A percentile compares a stretch with the other conserved stretches of the same genome.
Evolutionary conservation across 78 protist genomes (phyloP).

Genomic region (Protostelium mycophagum): DNA sequence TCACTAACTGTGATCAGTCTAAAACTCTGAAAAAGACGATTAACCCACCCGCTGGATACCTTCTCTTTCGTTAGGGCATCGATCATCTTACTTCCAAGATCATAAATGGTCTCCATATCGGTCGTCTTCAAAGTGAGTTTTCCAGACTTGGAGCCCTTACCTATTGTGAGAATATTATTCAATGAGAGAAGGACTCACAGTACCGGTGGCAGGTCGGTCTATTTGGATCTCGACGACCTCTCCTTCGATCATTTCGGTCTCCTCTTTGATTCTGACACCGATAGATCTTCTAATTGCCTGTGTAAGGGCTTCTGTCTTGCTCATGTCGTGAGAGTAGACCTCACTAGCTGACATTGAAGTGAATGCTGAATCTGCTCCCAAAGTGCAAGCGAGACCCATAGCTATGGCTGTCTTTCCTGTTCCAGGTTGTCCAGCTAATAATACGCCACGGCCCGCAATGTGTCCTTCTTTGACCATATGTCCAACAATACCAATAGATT

Average conservation of each 20-base stretch:
- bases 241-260: constrained; percentile 98
- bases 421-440: constrained; percentile 97
- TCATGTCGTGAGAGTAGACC: constrained; percentile 97
- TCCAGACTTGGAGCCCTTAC: constrained; percentile 80
- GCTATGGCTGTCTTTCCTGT: constrained; percentile 99
- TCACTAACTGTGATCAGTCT: constrained; percentile 50
- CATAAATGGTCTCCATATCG: constrained; percentile 99
- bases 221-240: constrained; percentile 95
- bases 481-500: constrained; percentile 89
- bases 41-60: constrained; percentile 63
- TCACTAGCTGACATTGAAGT: constrained; percentile 94
- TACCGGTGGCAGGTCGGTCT: constrained; percentile 77
- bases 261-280: constrained; percentile 97
- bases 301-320: constrained; percentile 96
- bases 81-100: constrained; percentile 98
- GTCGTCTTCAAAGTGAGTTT: constrained; percentile 98
- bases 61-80: constrained; percentile 96
- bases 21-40: background rate
- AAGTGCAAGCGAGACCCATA: constrained; percentile 96
- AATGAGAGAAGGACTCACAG: constrained; percentile 5
- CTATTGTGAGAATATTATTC: background rate
- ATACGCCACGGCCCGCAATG: constrained; percentile 96
- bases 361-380: constrained; percentile 91
- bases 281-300: constrained; percentile 96
- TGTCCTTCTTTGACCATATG: constrained; percentile 93